Base-by-base conservation (phyloP, 75 land plant genomes). In the Cunninghamia lanceolata region DNA sequence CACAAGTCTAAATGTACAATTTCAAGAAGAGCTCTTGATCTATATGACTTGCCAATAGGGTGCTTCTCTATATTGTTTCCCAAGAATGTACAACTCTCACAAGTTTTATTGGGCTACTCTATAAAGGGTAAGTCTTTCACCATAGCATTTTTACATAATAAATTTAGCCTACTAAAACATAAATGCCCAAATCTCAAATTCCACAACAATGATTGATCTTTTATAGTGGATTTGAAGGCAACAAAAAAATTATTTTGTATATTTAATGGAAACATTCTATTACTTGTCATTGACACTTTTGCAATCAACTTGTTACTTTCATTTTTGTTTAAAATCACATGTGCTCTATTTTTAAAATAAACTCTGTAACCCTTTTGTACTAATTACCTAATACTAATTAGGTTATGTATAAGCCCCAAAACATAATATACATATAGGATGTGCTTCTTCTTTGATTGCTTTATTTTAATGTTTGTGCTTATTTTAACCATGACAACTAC, bases 381-480 rank as follows among this genome's bases (percentile, higher is more conserved):
- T 1, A 86, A 66, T 84, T 86, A 59, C 2, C 86, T 84, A 63
- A 90, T 9, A 77, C 86, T 90, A 16, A 87, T 82, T 30, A 89
- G 82, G 38, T 89, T 86, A 86, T 47, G 66, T 10, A 66, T 87
- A 84, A 85, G 56, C 9, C 34, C n/a, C 1, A 83, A 75, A 1
- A 87, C 83, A 86, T 85, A 87, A 54, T 87, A 87, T 32, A 85
- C 83, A 43, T 85, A 38, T 38, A 87, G 76, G 36, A 86, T 89
- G 82, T 79, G 87, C n/a, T 82, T 85, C 50, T 40, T 89, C 86
- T 25, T 19, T 84, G 47, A 82, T 68, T 83, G 84, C 28, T 66
- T 86, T 86, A 77, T 47, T 5, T 25, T 38, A n/a, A 86, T 86
- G 0, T 83, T 30, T 21, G 84, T 81, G 3, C 84, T 80, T 70